Evolutionary conservation across 345 rosid species (phyloP), one percentile per base, ranked within the genome.

Genomic region (Citrus hindsii): DNA sequence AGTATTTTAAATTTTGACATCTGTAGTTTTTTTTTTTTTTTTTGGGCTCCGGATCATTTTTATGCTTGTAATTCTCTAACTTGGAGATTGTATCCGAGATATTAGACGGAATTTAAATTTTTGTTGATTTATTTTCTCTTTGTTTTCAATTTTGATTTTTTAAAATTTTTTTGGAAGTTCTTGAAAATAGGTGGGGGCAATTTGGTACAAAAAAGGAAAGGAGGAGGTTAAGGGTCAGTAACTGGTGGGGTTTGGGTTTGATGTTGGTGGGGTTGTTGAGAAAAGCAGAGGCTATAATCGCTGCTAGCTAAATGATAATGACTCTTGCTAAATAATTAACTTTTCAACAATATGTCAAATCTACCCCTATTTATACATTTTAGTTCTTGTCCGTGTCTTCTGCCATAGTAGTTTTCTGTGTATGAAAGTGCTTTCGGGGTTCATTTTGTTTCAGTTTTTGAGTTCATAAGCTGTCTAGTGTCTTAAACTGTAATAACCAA

Each of bases 181-280:
- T 2, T 32, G 71, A 10, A 22, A 0, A 16, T 63, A 48, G 68
- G 40, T 59, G 8, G 75, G 73, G 78, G 40, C 71, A 75, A 61
- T 56, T 58, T 62, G 56, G 84, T 66, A 28, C 75, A 12, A 77
- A 28, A 61, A 33, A 0, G 9, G 65, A 65, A 69, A 33, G 7
- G 48, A 30, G 61, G 77, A 55, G 4, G 64, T 33, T 28, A 5
- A 7, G 24, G 28, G 18, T 18, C 80, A 75, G 82, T 74, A 77
- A 80, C 78, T 65, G 79, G 84, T 73, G 78, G 77, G 71, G 69
- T 35, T 82, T 22, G 67, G 68, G 33, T 30, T 73, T 74, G 74
- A 73, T 80, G 76, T 75, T 82, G 85, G 82, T 87, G 84, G 77
- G 87, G 84, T 82, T 66, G 88, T 82, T 79, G 18, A 63, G 80